Base-by-base conservation (phyloP, 441 rosid species). In the Dalechampia spathulata region DNA sequence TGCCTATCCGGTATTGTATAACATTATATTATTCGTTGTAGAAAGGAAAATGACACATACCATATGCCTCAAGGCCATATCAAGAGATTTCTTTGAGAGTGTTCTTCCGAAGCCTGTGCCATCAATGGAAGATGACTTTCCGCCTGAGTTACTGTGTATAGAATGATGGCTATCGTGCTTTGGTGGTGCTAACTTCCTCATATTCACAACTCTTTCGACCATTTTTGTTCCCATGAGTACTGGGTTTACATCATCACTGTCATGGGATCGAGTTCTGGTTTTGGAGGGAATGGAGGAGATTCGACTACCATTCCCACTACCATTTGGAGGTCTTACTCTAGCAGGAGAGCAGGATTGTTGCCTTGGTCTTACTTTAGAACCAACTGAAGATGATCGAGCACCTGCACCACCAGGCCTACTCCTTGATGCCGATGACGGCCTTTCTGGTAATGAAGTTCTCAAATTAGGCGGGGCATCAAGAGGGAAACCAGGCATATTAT, bases 181-280 rank as follows among this genome's bases (percentile, higher is more conserved):
- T 1, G 90, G 93, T 39, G 96, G 89, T 52, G 76, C 92, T 65
- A 87, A 67, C 56, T 85, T 91, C 73, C 98, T 85, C 95, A 83
- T 87, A 79, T 85, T 90, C 39, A 90, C 90, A 17, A 90, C 83
- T 75, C 97, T 80, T 78, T 87, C 94, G 42, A 87, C 96, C 94
- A 83, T 87, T 71, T 82, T 72, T 28, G 89, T 80, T 60, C 97
- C 97, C 49, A 85, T 75, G 38, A 75, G 63, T 20, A 77, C 83
- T 26, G 97, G 97, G 70, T 75, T 87, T 63, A 85, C 87, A 40
- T 60, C 75, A 36, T 90, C 91, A 64, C 63, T 55, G 36, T 49
- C 66, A 43, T 43, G 73, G 45, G 65, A 36, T 56, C 47, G 72
- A 22, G 47, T 57, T 68, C 64, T 70, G 26, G 69, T 68, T n/a